phyloP scores from a whole-genome alignment of 805 yeast species.

The Wickerhamomyces bisporus region DNA sequence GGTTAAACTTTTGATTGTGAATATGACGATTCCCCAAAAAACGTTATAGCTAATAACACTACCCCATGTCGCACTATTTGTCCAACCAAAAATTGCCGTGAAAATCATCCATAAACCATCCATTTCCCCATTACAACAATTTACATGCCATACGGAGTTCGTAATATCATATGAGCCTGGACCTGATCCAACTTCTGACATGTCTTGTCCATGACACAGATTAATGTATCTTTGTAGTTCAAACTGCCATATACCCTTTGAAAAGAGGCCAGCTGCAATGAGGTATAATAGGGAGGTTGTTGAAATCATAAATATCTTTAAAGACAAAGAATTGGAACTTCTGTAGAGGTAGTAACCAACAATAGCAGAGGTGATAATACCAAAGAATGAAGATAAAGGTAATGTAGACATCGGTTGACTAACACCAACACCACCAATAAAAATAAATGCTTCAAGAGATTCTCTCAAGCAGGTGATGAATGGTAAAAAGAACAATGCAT shows the following conservation, averaged over 20 bases:
- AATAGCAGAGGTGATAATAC: constrained; percentile 50
- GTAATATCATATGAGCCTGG: constrained; percentile 87
- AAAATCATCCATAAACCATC: constrained; percentile 91
- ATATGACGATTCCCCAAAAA: constrained; percentile 57
- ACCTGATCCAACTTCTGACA: constrained; percentile 84
- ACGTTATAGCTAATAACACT: constrained; percentile 67
- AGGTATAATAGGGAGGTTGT: constrained; percentile 79
- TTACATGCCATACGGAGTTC: constrained; percentile 87
- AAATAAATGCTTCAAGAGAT: constrained; percentile 88
- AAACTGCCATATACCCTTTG: constrained; percentile 86
- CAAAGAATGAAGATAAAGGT: constrained; percentile 58
- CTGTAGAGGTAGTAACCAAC: constrained; percentile 67
- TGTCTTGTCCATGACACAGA: constrained; percentile 75
- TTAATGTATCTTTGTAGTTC: constrained; percentile 75
- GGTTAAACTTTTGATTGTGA: constrained; percentile 39
- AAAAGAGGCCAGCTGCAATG: constrained; percentile 82
- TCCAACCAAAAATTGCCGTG: constrained; percentile 91
- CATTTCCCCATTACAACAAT: constrained; percentile 89
- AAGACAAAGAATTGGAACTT: constrained; percentile 73
- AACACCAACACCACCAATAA: constrained; percentile 83
- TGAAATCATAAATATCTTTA: constrained; percentile 66
- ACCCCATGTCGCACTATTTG: constrained; percentile 88
- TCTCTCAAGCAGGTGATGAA: constrained; percentile 84
- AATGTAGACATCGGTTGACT: constrained; percentile 62
- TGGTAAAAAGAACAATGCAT: constrained; percentile 73